Percentiles rank a stretch among this genome's conserved stretches.
Conservation (phyloP, 495 filamentous ascomycete species). For the Lophium mytilinum region DNA sequence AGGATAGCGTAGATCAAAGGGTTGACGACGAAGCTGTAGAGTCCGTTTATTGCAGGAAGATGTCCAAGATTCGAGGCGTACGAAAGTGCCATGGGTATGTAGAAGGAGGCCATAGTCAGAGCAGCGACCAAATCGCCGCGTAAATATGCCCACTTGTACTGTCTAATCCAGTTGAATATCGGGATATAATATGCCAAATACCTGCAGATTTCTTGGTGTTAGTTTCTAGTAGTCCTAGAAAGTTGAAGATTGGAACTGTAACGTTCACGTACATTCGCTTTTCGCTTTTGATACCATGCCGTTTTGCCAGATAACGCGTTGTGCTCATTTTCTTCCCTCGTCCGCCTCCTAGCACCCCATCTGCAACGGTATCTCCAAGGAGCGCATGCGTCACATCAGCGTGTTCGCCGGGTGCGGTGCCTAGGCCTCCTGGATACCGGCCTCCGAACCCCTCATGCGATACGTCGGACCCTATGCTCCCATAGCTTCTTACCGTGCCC, state of each 20-base stretch:
- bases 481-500: constrained; percentile 40
- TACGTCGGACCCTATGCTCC: constrained; percentile 35
- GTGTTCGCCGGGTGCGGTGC: constrained; percentile 1
- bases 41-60: constrained; percentile 86
- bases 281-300: constrained; percentile 51
- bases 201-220: constrained; percentile 39
- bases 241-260: too few species aligned
- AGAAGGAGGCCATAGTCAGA: constrained; percentile 90
- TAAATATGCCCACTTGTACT: constrained; percentile 74
- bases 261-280: constrained; percentile 45
- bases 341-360: constrained; percentile 33
- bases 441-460: constrained; percentile 26
- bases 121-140: constrained; percentile 80
- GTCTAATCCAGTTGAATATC: constrained; percentile 74
- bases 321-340: constrained; percentile 53
- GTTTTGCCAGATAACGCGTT: constrained; percentile 53
- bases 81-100: constrained; percentile 94
- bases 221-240: too few species aligned
- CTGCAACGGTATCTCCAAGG: constrained; percentile 35
- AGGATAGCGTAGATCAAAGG: constrained; percentile 84
- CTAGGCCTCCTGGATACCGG: constrained; percentile 18
- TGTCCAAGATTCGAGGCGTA: constrained; percentile 90
- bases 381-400: constrained; percentile 23
- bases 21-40: constrained; percentile 90
- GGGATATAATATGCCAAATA: constrained; percentile 94